phyloP scores from a whole-genome alignment of 2,329 filamentous ascomycete species.

The Neonectria faginata region DNA sequence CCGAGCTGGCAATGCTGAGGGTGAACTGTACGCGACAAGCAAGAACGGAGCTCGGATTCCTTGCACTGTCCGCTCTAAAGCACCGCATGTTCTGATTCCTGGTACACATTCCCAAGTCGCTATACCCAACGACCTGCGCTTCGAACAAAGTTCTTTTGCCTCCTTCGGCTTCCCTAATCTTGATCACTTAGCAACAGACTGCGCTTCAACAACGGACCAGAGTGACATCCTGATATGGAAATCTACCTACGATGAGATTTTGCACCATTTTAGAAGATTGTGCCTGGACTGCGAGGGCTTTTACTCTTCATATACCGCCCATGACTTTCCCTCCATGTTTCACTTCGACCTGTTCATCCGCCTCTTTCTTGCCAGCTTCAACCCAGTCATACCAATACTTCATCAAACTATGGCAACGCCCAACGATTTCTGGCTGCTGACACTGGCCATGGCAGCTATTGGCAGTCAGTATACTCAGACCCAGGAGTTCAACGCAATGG shows the following conservation, averaged over 20 bases:
- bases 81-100: conserved; percentile 15
- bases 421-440: conserved; percentile 37
- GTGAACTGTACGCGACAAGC: conserved; percentile 36
- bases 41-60: conserved; percentile 35
- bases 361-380: conserved; percentile 50
- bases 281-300: conserved; percentile 28
- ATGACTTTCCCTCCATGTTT: conserved; percentile 41
- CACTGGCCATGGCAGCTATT: conserved; percentile 38
- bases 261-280: conserved; percentile 7
- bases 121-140: neutral
- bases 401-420: conserved; percentile 32
- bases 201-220: neutral
- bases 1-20: conserved; percentile 5
- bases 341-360: conserved; percentile 48
- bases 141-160: conserved; percentile 8
- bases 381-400: conserved; percentile 48
- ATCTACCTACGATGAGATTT: conserved; percentile 25
- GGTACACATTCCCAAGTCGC: conserved; percentile 3
- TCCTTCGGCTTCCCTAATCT: conserved; percentile 11
- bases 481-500: conserved; percentile 33
- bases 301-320: neutral
- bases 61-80: conserved; percentile 32
- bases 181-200: accelerated
- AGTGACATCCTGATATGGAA: neutral
- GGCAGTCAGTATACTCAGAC: conserved; percentile 44